Base-by-base conservation (phyloP, 257 asterid genomes). In the Solanum boliviense region DNA sequence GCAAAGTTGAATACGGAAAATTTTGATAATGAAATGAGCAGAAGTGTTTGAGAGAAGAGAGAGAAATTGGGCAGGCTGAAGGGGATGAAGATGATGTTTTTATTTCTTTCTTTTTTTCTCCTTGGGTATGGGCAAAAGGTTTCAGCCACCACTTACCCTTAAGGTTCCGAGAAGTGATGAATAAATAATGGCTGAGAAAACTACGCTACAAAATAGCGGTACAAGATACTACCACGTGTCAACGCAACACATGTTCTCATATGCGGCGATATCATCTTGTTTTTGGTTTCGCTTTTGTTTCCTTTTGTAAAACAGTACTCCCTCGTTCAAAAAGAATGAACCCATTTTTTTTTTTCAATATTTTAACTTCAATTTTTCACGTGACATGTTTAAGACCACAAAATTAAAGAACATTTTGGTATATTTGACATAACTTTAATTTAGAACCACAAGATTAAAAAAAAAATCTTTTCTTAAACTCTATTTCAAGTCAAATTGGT, bases 171-270 rank as follows among this genome's bases (percentile, higher is more conserved):
- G 0, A 82, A 82, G 31, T 48, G 11, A 48, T 82, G 86, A 82
- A 82, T 82, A 82, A 48, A 82, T 82, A 31, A 48, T 44, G 86
- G 86, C 29, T 31, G 20, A 81, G 70, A 81, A 9, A 81, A 46
- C 2, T 48, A 46, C 70, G 86, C 70, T 10, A 29, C 70, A 18
- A 3, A 46, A 18, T 18, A 16, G 68, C 29, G 68, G 85, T 81
- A 3, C 12, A 44, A 29, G 9, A 18, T 81, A 31, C 1, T 81
- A 31, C 85, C 86, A 82, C 86, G 86, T 82, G 70, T 31, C 86
- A 0, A 2, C 5, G 3, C 7, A 3, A 11, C 70, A 48, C 70
- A 46, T 82, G 70, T 31, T 48, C 1, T 46, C 31, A 27, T 48
- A 82, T 48, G 70, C 86, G 86, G 70, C 70, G 44, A 48, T 48